Conservation (phyloP, 768 basidiomycete species). For the Daedalea quercina region DNA sequence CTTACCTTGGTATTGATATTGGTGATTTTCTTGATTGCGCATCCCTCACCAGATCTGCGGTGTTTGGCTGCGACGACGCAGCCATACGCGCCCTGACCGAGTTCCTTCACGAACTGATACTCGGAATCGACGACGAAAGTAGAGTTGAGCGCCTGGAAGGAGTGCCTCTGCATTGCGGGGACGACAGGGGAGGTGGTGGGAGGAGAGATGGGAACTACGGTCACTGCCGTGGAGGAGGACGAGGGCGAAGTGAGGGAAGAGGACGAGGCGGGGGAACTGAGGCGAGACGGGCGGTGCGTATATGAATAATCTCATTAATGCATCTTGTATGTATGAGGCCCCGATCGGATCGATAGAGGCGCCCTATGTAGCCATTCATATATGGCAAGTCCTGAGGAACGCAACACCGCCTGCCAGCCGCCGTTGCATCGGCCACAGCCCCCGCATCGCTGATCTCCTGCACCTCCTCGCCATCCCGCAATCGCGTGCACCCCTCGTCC, state of each 20-base stretch:
- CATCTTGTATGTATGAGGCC: neutral
- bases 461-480: neutral
- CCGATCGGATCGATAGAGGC: neutral
- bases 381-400: neutral
- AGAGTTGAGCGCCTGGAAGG: constrained; percentile 79
- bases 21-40: constrained; percentile 95
- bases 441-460: neutral
- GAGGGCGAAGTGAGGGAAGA: too few relatives aligned
- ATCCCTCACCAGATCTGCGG: constrained; percentile 77
- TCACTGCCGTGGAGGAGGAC: neutral
- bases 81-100: constrained; percentile 93
- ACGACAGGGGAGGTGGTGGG: neutral
- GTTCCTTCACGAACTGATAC: constrained; percentile 94
- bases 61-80: constrained; percentile 86
- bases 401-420: neutral
- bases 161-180: constrained; percentile 59
- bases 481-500: neutral
- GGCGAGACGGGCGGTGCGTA: neutral
- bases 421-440: neutral
- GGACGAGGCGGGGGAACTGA: neutral
- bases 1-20: constrained; percentile 85
- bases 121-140: constrained; percentile 83
- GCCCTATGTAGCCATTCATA: neutral
- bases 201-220: neutral
- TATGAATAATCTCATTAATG: neutral